Conservation (phyloP, 2,329 filamentous ascomycete genomes). For the Exophiala viscosa region DNA sequence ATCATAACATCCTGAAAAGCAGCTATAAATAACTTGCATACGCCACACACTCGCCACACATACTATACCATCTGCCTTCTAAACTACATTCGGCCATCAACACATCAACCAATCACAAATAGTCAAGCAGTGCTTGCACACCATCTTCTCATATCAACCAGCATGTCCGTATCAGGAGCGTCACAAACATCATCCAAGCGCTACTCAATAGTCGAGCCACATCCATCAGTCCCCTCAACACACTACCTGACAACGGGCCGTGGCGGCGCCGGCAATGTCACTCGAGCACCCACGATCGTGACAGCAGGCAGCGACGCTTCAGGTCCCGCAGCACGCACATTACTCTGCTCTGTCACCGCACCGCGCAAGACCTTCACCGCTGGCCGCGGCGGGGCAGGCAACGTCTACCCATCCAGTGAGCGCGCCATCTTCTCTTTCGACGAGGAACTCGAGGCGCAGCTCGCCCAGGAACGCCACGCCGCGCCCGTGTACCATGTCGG, state of each 20-base stretch:
- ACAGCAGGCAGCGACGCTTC: slow-evolving; percentile 44
- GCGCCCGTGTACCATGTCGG: slow-evolving; percentile 63
- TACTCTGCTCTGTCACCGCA: slow-evolving; percentile 34
- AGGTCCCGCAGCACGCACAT: slow-evolving; percentile 40
- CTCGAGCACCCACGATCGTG: slow-evolving; percentile 51
- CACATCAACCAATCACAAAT: slow-evolving; percentile 1
- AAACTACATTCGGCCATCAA: too few species aligned
- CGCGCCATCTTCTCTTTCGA: slow-evolving; percentile 64
- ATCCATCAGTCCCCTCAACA: slow-evolving; percentile 51
- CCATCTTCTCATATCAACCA: neutral
- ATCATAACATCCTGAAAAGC: neutral
- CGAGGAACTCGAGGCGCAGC: slow-evolving; percentile 59
- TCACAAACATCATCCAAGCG: slow-evolving; percentile 33
- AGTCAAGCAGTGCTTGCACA: slow-evolving; percentile 5
- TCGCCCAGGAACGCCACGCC: slow-evolving; percentile 49
- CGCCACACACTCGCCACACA: neutral
- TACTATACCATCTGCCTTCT: neutral
- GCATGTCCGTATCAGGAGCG: slow-evolving; percentile 27
- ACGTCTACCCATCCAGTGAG: slow-evolving; percentile 48
- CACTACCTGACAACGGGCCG: slow-evolving; percentile 54
- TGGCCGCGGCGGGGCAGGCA: slow-evolving; percentile 56
- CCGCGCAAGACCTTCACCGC: slow-evolving; percentile 41
- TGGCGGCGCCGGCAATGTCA: slow-evolving; percentile 62
- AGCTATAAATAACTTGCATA: neutral
- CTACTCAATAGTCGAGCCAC: slow-evolving; percentile 59